phyloP scores from a whole-genome alignment of 2,329 filamentous ascomycete genomes.

The Aureobasidium leucospermi region DNA sequence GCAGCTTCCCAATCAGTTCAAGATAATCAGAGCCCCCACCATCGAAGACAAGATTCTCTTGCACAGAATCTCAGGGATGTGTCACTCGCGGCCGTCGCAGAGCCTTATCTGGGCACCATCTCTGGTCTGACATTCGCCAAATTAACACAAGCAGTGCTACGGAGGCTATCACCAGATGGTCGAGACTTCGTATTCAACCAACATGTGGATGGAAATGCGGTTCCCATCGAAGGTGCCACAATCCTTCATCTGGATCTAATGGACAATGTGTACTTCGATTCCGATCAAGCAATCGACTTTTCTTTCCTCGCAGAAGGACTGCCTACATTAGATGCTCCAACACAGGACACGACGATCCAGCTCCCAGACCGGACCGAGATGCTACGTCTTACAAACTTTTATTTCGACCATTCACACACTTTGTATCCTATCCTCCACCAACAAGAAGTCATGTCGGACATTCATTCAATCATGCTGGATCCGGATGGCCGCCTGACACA shows the following conservation, averaged over 20 bases:
- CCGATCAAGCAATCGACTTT: constrained; percentile 16
- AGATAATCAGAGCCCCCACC: neutral
- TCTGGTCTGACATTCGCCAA: constrained; percentile 41
- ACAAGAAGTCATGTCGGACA: constrained; percentile 28
- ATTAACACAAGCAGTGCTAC: constrained; percentile 28
- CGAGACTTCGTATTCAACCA: constrained; percentile 32
- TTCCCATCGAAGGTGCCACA: neutral
- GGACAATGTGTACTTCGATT: constrained; percentile 23
- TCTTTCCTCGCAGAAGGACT: constrained; percentile 7
- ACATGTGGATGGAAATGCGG: neutral
- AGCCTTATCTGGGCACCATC: constrained; percentile 38
- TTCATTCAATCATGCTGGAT: constrained; percentile 22
- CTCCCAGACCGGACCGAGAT: constrained; percentile 22
- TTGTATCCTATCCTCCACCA: constrained; percentile 38
- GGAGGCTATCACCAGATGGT: constrained; percentile 36
- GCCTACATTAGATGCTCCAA: neutral
- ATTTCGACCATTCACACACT: constrained; percentile 43
- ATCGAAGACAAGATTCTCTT: constrained; percentile 1
- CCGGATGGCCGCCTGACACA: neutral
- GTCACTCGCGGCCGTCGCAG: constrained; percentile 39
- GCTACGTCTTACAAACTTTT: constrained; percentile 32
- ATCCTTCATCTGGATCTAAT: neutral
- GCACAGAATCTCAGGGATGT: constrained; percentile 22
- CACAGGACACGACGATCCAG: constrained; percentile 20
- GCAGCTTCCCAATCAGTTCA: neutral